phyloP scores from a whole-genome alignment of 768 basidiomycete species.

The Pleurotus sapidus region DNA sequence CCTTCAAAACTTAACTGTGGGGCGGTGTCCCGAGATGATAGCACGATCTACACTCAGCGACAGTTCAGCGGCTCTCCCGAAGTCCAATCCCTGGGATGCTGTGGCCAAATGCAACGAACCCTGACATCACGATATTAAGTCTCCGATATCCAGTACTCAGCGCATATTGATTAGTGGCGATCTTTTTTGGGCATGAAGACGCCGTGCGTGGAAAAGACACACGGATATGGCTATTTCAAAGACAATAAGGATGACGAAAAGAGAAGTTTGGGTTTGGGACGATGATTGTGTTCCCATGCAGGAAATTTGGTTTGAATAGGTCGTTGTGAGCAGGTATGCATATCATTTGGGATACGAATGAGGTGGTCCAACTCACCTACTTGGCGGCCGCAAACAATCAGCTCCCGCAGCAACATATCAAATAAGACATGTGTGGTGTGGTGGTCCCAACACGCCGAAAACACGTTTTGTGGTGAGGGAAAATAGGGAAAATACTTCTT shows the following conservation, averaged over 20 bases:
- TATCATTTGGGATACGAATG: background rate
- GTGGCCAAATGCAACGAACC: background rate
- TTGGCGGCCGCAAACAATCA: background rate
- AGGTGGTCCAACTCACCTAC: background rate
- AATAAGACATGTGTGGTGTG: background rate
- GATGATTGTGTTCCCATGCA: background rate
- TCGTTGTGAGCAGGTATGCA: background rate
- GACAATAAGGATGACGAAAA: background rate
- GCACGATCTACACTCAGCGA: constrained; percentile 1
- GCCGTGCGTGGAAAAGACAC: constrained; percentile 1
- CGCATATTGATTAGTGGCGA: constrained; percentile 2
- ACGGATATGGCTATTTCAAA: constrained; percentile 5
- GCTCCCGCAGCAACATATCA: background rate
- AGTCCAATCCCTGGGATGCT: constrained; percentile 2
- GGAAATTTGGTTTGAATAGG: background rate
- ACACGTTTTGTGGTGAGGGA: constrained; percentile 5
- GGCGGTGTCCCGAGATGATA: background rate
- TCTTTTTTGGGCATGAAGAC: background rate
- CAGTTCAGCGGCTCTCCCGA: background rate
- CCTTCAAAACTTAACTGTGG: background rate
- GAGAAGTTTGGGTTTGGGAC: background rate
- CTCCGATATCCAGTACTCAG: constrained; percentile 3
- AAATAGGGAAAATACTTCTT: background rate
- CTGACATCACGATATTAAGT: constrained; percentile 6
- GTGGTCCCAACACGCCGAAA: background rate